A percentile compares a stretch with the other conserved stretches of the same genome.
phyloP scores from a whole-genome alignment of 768 basidiomycete species.

The Auricularia sp. region DNA sequence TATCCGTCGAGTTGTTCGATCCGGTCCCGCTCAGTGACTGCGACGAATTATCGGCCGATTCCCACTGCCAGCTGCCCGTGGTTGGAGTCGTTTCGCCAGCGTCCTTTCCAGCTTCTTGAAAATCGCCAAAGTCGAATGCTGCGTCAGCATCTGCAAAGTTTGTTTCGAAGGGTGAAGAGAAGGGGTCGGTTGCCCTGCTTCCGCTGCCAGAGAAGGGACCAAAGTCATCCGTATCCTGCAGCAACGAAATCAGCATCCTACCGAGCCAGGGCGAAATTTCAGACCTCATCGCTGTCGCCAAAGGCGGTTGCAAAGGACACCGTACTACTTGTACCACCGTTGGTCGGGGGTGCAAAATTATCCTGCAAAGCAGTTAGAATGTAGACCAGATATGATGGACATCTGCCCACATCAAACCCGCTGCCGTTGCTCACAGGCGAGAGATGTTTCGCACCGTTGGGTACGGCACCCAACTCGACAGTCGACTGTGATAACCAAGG shows the following conservation, averaged over 20 bases:
- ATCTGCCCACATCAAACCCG: conserved; percentile 31
- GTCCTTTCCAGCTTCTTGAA: conserved; percentile 43
- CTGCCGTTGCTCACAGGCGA: conserved; percentile 31
- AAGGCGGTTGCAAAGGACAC: conserved; percentile 32
- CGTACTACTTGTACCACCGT: conserved; percentile 7
- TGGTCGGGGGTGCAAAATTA: conserved; percentile 17
- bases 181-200: conserved; percentile 39
- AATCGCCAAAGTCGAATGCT: conserved; percentile 73
- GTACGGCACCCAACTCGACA: conserved; percentile 49
- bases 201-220: conserved; percentile 71
- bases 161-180: conserved; percentile 39
- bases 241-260: not conserved
- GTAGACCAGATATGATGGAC: conserved; percentile 16
- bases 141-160: conserved; percentile 53
- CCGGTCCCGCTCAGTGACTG: conserved; percentile 5
- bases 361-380: conserved; percentile 17
- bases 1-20: not conserved
- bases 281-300: conserved; percentile 31
- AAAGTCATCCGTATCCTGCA: conserved; percentile 48
- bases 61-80: conserved; percentile 46
- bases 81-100: conserved; percentile 51
- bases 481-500: conserved; percentile 66
- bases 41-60: conserved; percentile 1
- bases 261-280: conserved; percentile 33
- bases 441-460: conserved; percentile 36